These are phyloP conservation scores for Stylonectria norvegica DNA, from an alignment of 2,329 filamentous ascomycete species.

Conservation along the genomic window DNA sequence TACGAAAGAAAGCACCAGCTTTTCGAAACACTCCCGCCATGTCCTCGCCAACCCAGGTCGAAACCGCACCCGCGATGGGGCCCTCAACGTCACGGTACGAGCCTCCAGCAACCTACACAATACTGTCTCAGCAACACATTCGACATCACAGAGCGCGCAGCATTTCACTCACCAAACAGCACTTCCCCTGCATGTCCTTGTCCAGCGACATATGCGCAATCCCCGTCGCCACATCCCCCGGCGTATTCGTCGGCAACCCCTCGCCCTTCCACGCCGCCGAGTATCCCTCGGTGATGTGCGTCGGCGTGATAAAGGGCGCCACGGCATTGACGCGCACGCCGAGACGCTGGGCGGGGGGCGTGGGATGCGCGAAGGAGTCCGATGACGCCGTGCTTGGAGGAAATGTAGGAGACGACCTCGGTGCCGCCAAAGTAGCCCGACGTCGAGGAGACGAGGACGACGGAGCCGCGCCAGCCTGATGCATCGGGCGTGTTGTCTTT, in stretches of 20 bases:
- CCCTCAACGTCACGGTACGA: conserved; percentile 6
- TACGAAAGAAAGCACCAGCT: conserved; percentile 6
- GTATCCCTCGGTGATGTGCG: conserved; percentile 5
- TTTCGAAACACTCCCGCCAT: conserved; percentile 3
- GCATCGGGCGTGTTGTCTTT: conserved; percentile 5
- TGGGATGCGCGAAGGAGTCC: conserved; percentile 14
- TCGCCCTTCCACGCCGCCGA: conserved; percentile 6
- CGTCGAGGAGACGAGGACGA: conserved; percentile 13
- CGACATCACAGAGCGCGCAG: no score
- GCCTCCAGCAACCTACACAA: conserved; percentile 5
- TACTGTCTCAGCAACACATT: no score
- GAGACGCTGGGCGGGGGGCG: not conserved
- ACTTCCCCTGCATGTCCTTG: conserved; percentile 5
- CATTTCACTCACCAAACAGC: conserved; percentile 2
- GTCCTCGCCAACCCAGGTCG: conserved; percentile 5
- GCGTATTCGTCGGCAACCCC: conserved; percentile 7
- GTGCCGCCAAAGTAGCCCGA: conserved; percentile 20
- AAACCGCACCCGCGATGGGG: not conserved
- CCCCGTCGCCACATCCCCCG: conserved; percentile 3
- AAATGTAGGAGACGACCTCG: conserved; percentile 13
- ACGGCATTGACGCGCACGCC: conserved; percentile 14
- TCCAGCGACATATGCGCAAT: conserved; percentile 10
- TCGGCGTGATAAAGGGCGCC: conserved; percentile 16
- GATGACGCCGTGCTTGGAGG: conserved; percentile 18
- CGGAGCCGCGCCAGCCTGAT: conserved; percentile 11